Conservation (phyloP, 495 filamentous ascomycete species). For the Annulohypoxylon nitens region DNA sequence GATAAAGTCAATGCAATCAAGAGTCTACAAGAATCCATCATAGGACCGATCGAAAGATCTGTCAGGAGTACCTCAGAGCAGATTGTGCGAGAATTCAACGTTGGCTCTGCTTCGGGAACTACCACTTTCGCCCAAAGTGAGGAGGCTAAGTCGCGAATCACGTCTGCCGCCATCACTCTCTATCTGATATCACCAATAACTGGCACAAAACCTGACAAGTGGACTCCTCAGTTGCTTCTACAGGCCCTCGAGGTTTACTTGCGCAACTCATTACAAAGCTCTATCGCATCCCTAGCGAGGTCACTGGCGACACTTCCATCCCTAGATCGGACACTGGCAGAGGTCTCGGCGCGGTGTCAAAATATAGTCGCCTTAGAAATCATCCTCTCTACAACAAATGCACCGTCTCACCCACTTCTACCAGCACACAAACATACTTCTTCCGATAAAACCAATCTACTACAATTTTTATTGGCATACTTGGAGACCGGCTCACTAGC, state of each 20-base stretch:
- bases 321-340: conserved; percentile 83
- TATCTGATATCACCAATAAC: conserved; percentile 81
- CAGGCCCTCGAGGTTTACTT: conserved; percentile 85
- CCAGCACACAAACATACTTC: conserved; percentile 45
- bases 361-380: conserved; percentile 89
- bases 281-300: conserved; percentile 76
- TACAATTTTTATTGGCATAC: conserved; percentile 78
- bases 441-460: conserved; percentile 66
- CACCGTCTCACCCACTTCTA: conserved; percentile 74
- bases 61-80: conserved; percentile 80
- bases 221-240: conserved; percentile 78
- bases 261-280: conserved; percentile 77
- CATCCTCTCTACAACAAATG: conserved; percentile 75
- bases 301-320: conserved; percentile 83
- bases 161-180: conserved; percentile 80
- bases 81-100: conserved; percentile 83
- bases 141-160: conserved; percentile 77
- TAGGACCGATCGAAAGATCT: conserved; percentile 76
- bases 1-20: conserved; percentile 76
- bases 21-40: conserved; percentile 73
- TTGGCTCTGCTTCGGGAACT: conserved; percentile 70
- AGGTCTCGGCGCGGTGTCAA: conserved; percentile 87
- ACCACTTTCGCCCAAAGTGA: conserved; percentile 84
- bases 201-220: conserved; percentile 60
- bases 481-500: conserved; percentile 89